Percentiles rank a stretch among this genome's conserved stretches.
Evolutionary conservation across 257 asterid genomes (phyloP).

Genomic region (Mitragyna speciosa): DNA sequence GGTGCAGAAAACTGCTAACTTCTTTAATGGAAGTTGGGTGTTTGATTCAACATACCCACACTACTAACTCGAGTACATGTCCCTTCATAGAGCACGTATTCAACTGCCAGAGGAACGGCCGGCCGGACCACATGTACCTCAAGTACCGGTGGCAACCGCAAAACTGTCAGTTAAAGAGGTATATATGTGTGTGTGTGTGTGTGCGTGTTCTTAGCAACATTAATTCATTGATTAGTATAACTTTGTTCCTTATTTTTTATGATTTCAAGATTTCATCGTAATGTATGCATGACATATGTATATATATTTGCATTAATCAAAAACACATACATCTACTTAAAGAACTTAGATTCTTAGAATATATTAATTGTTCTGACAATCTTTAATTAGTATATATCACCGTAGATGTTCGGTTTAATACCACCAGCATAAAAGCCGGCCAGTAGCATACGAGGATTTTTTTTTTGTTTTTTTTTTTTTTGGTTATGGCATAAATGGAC

Average conservation of each 20-base stretch:
- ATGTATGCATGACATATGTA: neutral
- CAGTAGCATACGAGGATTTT: too few species aligned
- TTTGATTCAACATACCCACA: constrained; percentile 37
- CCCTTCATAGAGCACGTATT: constrained; percentile 79
- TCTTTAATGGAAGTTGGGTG: constrained; percentile 51
- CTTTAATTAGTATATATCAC: too few species aligned
- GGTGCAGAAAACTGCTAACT: too few species aligned
- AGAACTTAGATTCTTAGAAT: too few species aligned
- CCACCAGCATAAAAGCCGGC: too few species aligned
- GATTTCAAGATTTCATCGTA: neutral
- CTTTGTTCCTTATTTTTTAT: neutral
- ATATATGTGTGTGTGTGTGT: too few species aligned
- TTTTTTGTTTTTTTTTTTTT: too few species aligned
- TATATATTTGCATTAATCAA: neutral
- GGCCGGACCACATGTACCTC: constrained; percentile 60
- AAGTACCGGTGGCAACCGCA: constrained; percentile 70
- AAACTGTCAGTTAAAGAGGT: constrained; percentile 61
- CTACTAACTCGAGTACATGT: constrained; percentile 56
- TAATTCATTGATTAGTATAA: too few species aligned
- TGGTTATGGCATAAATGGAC: too few species aligned
- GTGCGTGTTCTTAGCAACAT: neutral
- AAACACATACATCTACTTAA: too few species aligned
- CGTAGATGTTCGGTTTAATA: too few species aligned
- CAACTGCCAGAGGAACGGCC: constrained; percentile 72
- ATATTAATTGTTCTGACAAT: too few species aligned